Evolutionary conservation across 345 rosid genomes (phyloP), one percentile per base, ranked within the genome.

Genomic region (Gossypium longicalyx): DNA sequence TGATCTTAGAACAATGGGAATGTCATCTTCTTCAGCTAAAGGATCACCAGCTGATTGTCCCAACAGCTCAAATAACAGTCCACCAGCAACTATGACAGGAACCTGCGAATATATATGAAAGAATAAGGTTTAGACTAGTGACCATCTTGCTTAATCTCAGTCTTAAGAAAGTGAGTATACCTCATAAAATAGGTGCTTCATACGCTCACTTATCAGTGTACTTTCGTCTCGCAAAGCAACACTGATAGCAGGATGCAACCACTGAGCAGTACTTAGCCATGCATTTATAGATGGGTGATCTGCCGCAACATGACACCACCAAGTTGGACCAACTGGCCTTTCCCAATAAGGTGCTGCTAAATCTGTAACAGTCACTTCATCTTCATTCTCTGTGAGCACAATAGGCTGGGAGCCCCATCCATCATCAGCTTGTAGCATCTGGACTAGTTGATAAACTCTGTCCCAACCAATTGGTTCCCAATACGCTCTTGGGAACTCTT

Each of bases 31-130:
- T 74, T 87, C 74, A 0, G 74, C 81, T 29, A 81, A 82, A 9
- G 89, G 91, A 74, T 89, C 91, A 61, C 91, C 91, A 0, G 82
- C 87, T 11, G 93, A 89, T 77, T 87, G 91, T 48, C 93, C 93
- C 77, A 89, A 72, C 49, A 89, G 78, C 87, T 89, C 93, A 82
- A 89, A 89, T 78, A 89, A 78, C 12, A 89, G 61, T 45, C 93
- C 93, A 29, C 93, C 93, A 27, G 83, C 87, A 62, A 86, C 89
- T 79, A 88, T 87, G 0, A 86, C 90, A 20, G 90, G 93, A 67
- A 89, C 93, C 93, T 89, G 82, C 27, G 60, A 57, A 63, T 67
- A 7, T 41, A 67, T 20, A 74, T 72, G 48, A 70, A 74, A 25
- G 57, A 67, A 15, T 25, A 16, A 68, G 38, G 57, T 67, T 67